Base-by-base conservation (phyloP, 2,329 filamentous ascomycete genomes). In the Ophiosphaerella korrae region DNA sequence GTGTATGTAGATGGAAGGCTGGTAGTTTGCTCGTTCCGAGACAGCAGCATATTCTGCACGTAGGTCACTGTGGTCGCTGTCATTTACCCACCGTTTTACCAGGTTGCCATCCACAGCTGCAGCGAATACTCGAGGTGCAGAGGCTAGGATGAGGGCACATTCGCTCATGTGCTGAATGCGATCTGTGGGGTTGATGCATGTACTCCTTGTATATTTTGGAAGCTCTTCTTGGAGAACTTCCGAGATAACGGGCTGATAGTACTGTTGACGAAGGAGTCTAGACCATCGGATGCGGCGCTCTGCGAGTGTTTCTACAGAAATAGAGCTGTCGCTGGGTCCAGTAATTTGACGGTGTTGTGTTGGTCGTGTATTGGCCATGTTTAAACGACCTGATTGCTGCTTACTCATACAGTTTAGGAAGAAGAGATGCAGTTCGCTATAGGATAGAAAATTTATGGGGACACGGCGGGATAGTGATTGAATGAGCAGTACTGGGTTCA, bases 1-100 rank as follows among this genome's bases (percentile, higher is more conserved):
- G 23, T 71, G 66, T 9, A 66, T 50, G 36, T 71, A 70, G 5
- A 71, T 71, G 1, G 62, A 68, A 1, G 67, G 66, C 26, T 68
- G 64, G 0, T 49, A 5, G 7, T 57, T 38, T 7, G 66, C 67
- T 39, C 57, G 49, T 16, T 62, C 34, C n/a, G 52, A 53, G 6
- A 71, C 50, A 8, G 39, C 31, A 3, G 33, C 40, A 32, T 68
- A 63, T 21, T 68, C 55, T 21, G 34, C 34, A 42, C 65, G 62
- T 0, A 71, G 37, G 1, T 50, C 18, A 11, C 44, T 0, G 14
- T 66, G 37, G 1, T 49, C 18, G 12, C 44, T 0, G 14, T 65
- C 57, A n/a, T 13, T 16, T 0, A 42, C 44, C 21, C 69, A 50
- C 5, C 48, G 52, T n/a, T 41, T 42, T 7, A 63, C 35, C 1